Conservation (phyloP, 148 eudicot species). For the Amaranthus hypochondriacus region DNA sequence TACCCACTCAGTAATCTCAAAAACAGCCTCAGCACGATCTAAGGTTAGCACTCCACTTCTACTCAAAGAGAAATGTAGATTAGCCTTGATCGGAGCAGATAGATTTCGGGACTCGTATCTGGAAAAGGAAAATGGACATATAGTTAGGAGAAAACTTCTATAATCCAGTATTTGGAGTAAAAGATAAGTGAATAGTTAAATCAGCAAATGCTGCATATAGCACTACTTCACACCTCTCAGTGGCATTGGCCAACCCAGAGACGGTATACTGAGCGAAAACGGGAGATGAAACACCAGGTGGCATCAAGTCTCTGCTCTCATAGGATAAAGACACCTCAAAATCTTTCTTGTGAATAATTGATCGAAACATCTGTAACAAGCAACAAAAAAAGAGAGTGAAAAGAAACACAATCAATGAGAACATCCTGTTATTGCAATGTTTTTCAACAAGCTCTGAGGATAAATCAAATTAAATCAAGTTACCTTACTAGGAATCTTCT, state of each 20-base stretch:
- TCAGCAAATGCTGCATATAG: conserved; percentile 17
- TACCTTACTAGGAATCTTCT: conserved; percentile 94
- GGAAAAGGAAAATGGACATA: background rate
- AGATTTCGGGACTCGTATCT: conserved; percentile 85
- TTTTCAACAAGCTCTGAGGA: background rate
- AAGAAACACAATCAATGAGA: background rate
- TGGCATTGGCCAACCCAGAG: conserved; percentile 77
- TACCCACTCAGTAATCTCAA: conserved; percentile 95
- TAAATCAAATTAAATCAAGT: background rate
- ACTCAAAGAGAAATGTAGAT: conserved; percentile 82
- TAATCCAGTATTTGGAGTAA: background rate
- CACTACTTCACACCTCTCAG: conserved; percentile 59
- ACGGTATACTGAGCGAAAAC: conserved; percentile 66
- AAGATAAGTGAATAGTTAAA: background rate
- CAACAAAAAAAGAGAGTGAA: background rate
- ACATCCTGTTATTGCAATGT: background rate
- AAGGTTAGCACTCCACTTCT: conserved; percentile 77
- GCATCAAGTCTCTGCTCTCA: conserved; percentile 65
- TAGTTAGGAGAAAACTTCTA: background rate
- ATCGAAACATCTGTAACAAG: conserved; percentile 66
- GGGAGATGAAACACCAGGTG: conserved; percentile 68
- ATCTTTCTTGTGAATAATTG: conserved; percentile 73
- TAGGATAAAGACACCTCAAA: conserved; percentile 81
- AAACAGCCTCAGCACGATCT: conserved; percentile 86
- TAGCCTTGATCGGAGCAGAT: conserved; percentile 92